Percentiles rank a stretch among this genome's conserved stretches.
Conservation (phyloP, 176 grass and related monocot genomes). For the barley (Hordeum vulgare) region MorexV3_pseudomolecules_assembly NC_058518.1:441674745-441675244, state of each 20-base stretch:
- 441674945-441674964: no score
- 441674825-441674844: no score
- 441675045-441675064: background rate
- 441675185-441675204: background rate
- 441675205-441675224: conserved; percentile 27
- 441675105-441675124: conserved; percentile 38
- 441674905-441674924: no score
- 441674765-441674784: background rate
- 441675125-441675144: conserved; percentile 16
- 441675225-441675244: background rate
- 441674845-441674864: no score
- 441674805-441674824: background rate
- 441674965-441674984: no score
- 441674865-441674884: no score
- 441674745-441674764: background rate
- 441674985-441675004: no score
- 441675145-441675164: background rate
- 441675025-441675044: no score
- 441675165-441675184: background rate
- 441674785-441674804: background rate
- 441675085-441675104: background rate
- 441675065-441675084: background rate
- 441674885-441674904: no score
- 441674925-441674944: no score
- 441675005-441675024: no score